Conservation (phyloP, 169 alveolate genomes). For the Eimeria falciformis region DNA sequence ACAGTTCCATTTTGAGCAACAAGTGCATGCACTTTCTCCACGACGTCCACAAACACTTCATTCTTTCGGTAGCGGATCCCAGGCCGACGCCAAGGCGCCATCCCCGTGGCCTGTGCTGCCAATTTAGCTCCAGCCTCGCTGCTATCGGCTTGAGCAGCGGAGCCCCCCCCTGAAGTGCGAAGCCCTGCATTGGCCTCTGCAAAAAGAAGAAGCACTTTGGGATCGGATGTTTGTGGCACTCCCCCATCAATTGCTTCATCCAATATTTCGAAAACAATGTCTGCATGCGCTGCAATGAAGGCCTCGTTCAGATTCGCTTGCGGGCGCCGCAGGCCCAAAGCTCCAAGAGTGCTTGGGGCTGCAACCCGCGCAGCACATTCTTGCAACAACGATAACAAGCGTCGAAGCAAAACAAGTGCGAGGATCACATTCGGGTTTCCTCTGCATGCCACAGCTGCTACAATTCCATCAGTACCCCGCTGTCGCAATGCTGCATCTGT, state of each 20-base stretch:
- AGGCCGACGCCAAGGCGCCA: conserved; percentile 92
- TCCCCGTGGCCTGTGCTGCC: conserved; percentile 93
- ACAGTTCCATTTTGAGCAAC: conserved; percentile 71
- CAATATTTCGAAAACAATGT: conserved; percentile 79
- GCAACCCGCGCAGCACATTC: conserved; percentile 2
- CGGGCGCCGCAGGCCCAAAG: not conserved
- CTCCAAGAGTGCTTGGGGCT: not conserved
- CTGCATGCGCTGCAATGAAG: conserved; percentile 75
- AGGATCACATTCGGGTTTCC: not conserved
- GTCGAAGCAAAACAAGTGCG: not conserved
- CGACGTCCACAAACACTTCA: conserved; percentile 92
- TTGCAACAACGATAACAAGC: not conserved
- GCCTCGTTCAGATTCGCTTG: conserved; percentile 27
- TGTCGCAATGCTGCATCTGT: not conserved
- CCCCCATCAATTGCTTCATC: conserved; percentile 92
- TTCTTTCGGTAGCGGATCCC: conserved; percentile 87
- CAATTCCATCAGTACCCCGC: not conserved
- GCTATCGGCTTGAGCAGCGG: not conserved
- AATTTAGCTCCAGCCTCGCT: not conserved
- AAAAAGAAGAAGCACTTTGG: conserved; percentile 89
- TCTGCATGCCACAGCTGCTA: conserved; percentile 9
- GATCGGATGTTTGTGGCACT: conserved; percentile 92
- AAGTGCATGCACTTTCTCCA: conserved; percentile 91
- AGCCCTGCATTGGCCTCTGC: conserved; percentile 73
- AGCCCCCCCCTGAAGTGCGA: not conserved